These are phyloP conservation scores for Circinella umbellata DNA, from an alignment of 371 early-diverging fungal species.

Conservation along the genomic window DNA sequence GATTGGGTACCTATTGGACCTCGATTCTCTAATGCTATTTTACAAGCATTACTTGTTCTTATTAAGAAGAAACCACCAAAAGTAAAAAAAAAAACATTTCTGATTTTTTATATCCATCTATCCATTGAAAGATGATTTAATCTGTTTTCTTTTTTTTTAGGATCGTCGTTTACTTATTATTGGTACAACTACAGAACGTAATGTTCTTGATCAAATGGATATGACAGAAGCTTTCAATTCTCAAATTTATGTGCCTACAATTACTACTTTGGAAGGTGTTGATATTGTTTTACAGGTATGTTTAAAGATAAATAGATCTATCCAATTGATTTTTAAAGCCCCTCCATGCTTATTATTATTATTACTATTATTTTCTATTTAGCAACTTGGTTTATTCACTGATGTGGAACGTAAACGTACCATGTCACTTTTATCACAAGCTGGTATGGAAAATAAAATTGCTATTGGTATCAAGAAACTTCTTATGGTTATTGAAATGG, in stretches of 20 bases:
- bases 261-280: conserved; percentile 63
- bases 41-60: conserved; percentile 95
- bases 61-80: conserved; percentile 93
- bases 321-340: too few species aligned
- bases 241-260: conserved; percentile 82
- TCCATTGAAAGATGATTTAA: not conserved
- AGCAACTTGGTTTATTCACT: conserved; percentile 64
- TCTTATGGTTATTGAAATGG: conserved; percentile 89
- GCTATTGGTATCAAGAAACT: conserved; percentile 93
- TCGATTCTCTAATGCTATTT: conserved; percentile 95
- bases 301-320: too few species aligned
- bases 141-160: too few species aligned
- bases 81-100: too few species aligned
- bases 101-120: not conserved
- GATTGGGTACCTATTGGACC: conserved; percentile 99
- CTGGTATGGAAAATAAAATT: conserved; percentile 64
- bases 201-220: conserved; percentile 88
- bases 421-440: conserved; percentile 55
- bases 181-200: conserved; percentile 83
- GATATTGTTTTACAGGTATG: conserved; percentile 69
- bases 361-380: too few species aligned
- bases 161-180: conserved; percentile 84
- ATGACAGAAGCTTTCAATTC: conserved; percentile 86
- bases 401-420: conserved; percentile 64
- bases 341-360: too few species aligned